A percentile compares a stretch with the other conserved stretches of the same genome.
Conservation (phyloP, 352 stramenopile species). For the Elongisporangium prolatum region DNA sequence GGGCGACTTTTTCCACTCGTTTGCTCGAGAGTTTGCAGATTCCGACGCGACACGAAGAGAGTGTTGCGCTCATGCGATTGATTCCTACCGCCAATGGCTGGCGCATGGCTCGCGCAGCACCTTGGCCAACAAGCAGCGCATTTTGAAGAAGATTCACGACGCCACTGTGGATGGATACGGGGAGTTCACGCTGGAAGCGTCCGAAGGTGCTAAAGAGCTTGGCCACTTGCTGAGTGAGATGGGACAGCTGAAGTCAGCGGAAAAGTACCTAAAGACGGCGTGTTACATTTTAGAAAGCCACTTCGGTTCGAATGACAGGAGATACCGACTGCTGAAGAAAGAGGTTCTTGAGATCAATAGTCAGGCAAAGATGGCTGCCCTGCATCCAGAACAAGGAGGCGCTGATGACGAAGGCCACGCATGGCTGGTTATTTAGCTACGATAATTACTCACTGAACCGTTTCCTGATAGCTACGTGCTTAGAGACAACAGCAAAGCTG, state of each 20-base stretch:
- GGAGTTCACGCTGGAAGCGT: constrained; percentile 59
- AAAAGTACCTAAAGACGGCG: constrained; percentile 27
- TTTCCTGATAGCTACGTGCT: constrained; percentile 40
- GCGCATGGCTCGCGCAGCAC: constrained; percentile 11
- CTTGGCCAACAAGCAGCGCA: constrained; percentile 30
- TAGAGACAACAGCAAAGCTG: constrained; percentile 89
- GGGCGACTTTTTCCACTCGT: constrained; percentile 54
- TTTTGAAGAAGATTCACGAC: constrained; percentile 38
- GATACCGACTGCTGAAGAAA: constrained; percentile 34
- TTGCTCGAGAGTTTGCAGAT: constrained; percentile 46
- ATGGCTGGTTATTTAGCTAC: constrained; percentile 44
- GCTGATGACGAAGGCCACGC: constrained; percentile 32
- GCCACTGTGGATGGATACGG: constrained; percentile 47
- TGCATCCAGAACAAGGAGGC: constrained; percentile 13
- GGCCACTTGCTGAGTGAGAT: constrained; percentile 32
- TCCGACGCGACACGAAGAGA: constrained; percentile 51
- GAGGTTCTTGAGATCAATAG: constrained; percentile 36
- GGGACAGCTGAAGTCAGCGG: constrained; percentile 30
- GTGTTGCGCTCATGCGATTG: constrained; percentile 51
- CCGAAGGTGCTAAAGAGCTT: constrained; percentile 34
- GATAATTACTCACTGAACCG: neutral
- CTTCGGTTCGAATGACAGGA: constrained; percentile 47
- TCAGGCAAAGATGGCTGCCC: constrained; percentile 18
- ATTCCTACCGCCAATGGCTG: constrained; percentile 49
- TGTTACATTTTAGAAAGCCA: constrained; percentile 52